phyloP scores from a whole-genome alignment of 495 filamentous ascomycete species.

The Rhizodiscina lignyota region DNA sequence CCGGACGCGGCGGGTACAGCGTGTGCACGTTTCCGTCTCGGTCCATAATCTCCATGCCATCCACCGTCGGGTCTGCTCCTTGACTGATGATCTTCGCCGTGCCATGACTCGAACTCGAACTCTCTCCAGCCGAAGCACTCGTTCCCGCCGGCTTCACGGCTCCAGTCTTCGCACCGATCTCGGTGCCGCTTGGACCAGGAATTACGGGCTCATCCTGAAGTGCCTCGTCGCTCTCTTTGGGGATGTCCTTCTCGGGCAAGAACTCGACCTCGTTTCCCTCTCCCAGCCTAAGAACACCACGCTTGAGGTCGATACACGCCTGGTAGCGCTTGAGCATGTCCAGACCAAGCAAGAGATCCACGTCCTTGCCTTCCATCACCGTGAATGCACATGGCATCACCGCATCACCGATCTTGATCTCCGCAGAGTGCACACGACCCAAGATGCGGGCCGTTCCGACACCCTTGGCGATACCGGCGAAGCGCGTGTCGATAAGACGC shows the following conservation, averaged over 20 bases:
- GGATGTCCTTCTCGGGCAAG: constrained; percentile 83
- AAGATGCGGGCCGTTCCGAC: constrained; percentile 91
- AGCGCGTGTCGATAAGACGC: constrained; percentile 87
- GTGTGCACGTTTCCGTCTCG: too few species aligned
- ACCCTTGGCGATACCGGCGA: constrained; percentile 76
- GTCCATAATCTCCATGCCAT: background rate
- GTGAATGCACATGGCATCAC: constrained; percentile 91
- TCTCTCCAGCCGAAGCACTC: constrained; percentile 8
- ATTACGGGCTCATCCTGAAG: constrained; percentile 69
- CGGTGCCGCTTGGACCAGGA: constrained; percentile 67
- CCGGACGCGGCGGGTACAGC: constrained; percentile 6
- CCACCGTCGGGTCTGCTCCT: background rate
- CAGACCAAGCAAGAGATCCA: constrained; percentile 84
- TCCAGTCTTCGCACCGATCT: constrained; percentile 71
- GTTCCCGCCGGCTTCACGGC: constrained; percentile 46
- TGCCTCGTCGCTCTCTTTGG: constrained; percentile 57
- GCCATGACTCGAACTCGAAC: background rate
- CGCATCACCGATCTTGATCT: constrained; percentile 78
- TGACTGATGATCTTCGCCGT: background rate
- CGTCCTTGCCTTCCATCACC: constrained; percentile 98
- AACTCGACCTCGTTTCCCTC: constrained; percentile 74
- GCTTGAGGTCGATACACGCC: constrained; percentile 73
- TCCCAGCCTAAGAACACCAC: constrained; percentile 62
- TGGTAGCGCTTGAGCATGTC: constrained; percentile 95
- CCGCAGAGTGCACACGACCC: constrained; percentile 83